Evolutionary conservation across 495 filamentous ascomycete genomes (phyloP).

Genomic region (Saxophila tyrrhenica): DNA sequence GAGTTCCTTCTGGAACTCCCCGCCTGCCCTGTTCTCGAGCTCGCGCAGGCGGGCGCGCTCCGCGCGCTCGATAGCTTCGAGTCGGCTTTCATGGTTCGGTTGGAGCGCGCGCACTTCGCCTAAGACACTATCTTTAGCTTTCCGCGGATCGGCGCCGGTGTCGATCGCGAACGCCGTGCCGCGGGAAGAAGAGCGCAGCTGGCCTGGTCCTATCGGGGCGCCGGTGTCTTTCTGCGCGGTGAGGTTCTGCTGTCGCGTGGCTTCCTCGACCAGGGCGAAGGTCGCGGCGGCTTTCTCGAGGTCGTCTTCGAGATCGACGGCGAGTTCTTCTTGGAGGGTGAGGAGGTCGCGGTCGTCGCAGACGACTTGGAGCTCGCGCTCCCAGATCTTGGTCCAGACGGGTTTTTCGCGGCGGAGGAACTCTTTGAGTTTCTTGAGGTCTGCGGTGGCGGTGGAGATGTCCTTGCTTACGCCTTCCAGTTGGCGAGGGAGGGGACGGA

Average conservation of each 20-base stretch:
- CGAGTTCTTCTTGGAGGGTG: slow-evolving; percentile 87
- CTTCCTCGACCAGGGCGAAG: slow-evolving; percentile 89
- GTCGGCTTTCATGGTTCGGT: slow-evolving; percentile 82
- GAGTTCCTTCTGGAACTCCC: slow-evolving; percentile 81
- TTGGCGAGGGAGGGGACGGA: slow-evolving; percentile 83
- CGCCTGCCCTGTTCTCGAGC: slow-evolving; percentile 61
- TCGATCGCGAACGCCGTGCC: slow-evolving; percentile 47
- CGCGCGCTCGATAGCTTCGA: slow-evolving; percentile 91
- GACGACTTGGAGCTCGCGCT: slow-evolving; percentile 85
- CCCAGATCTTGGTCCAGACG: slow-evolving; percentile 96
- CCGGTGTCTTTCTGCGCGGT: slow-evolving; percentile 29
- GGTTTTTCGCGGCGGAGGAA: slow-evolving; percentile 87
- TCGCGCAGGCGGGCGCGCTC: slow-evolving; percentile 83
- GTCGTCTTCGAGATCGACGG: slow-evolving; percentile 84
- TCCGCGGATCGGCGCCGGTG: slow-evolving; percentile 54
- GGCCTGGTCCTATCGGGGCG: not conserved
- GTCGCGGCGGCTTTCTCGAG: slow-evolving; percentile 87
- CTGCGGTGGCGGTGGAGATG: slow-evolving; percentile 63
- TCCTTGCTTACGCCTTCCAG: slow-evolving; percentile 81
- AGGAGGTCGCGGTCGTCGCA: slow-evolving; percentile 90
- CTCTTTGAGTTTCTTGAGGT: slow-evolving; percentile 91
- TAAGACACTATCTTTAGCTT: slow-evolving; percentile 81
- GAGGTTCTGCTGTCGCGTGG: slow-evolving; percentile 88
- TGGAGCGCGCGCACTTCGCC: slow-evolving; percentile 90
- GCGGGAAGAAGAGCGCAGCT: slow-evolving; percentile 16